phyloP scores from a whole-genome alignment of 2,329 filamentous ascomycete genomes.

The Aspergillus sp. region DNA sequence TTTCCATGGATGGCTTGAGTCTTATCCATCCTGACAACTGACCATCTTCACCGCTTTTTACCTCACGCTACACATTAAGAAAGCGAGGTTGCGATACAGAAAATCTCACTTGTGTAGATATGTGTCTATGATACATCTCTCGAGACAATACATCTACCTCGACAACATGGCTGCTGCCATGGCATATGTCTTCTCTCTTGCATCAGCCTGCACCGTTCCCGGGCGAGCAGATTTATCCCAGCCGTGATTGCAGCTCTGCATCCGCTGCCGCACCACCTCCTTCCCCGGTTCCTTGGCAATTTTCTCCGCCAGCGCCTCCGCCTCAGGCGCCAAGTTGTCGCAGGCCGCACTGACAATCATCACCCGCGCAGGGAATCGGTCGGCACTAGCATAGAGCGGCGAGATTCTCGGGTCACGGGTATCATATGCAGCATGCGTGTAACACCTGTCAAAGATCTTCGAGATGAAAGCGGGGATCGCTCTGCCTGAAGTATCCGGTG shows the following conservation, averaged over 20 bases:
- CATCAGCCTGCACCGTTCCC: slow-evolving; percentile 30
- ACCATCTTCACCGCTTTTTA: background rate
- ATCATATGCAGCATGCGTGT: slow-evolving; percentile 28
- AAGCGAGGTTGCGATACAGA: too few species aligned
- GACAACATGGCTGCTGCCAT: slow-evolving; percentile 34
- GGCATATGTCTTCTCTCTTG: slow-evolving; percentile 38
- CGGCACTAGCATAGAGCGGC: slow-evolving; percentile 28
- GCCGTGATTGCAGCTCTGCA: slow-evolving; percentile 40
- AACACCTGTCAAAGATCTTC: slow-evolving; percentile 34
- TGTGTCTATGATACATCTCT: background rate
- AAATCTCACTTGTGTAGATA: background rate
- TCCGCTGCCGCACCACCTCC: slow-evolving; percentile 34
- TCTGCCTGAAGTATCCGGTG: slow-evolving; percentile 24
- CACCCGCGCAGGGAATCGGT: slow-evolving; percentile 32
- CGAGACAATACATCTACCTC: background rate
- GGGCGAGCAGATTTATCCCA: slow-evolving; percentile 39
- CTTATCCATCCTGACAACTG: background rate
- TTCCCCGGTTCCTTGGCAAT: slow-evolving; percentile 22
- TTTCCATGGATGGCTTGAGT: background rate
- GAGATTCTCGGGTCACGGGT: slow-evolving; percentile 36
- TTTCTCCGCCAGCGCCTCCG: slow-evolving; percentile 31
- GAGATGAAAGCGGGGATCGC: slow-evolving; percentile 26
- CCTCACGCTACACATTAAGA: background rate
- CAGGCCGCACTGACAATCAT: slow-evolving; percentile 34
- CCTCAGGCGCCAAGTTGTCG: slow-evolving; percentile 34